A percentile compares a stretch with the other conserved stretches of the same genome.
Evolutionary conservation across 768 basidiomycete genomes (phyloP).

Genomic region (Sutorius australiensis): DNA sequence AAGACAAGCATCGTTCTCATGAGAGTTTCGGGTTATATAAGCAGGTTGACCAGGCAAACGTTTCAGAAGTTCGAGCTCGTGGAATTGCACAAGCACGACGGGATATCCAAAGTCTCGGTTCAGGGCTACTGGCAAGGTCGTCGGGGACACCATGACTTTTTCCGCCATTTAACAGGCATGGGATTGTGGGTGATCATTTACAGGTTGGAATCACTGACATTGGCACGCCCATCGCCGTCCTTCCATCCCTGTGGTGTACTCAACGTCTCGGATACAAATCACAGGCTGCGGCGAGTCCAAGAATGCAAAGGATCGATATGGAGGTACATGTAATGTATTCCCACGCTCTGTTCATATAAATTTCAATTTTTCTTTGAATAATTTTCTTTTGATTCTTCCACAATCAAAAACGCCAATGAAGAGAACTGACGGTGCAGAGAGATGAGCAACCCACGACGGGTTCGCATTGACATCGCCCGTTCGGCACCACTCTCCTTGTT

Average conservation of each 20-base stretch:
- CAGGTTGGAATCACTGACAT: neutral
- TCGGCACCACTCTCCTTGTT: constrained; percentile 61
- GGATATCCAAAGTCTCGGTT: neutral
- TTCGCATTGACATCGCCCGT: constrained; percentile 61
- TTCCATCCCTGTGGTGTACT: too few species aligned
- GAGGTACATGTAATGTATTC: constrained; percentile 19
- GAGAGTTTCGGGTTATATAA: constrained; percentile 17
- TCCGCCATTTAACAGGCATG: neutral
- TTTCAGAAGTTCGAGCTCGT: neutral
- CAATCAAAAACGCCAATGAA: constrained; percentile 48
- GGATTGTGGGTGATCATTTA: neutral
- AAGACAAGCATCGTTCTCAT: constrained; percentile 2
- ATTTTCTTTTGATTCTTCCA: constrained; percentile 38
- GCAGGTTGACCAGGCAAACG: neutral
- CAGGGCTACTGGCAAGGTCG: too few species aligned
- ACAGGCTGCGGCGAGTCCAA: neutral
- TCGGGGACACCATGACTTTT: neutral
- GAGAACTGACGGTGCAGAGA: constrained; percentile 55
- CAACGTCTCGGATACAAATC: too few species aligned
- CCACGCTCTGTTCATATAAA: constrained; percentile 13
- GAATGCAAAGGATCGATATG: neutral
- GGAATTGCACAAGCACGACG: neutral
- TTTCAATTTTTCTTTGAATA: neutral
- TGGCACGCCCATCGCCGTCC: neutral
- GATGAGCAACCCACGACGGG: constrained; percentile 49